These are phyloP conservation scores for Casuarina equisetifolia DNA, from an alignment of 306 rosid species.

Conservation along the genomic window DNA sequence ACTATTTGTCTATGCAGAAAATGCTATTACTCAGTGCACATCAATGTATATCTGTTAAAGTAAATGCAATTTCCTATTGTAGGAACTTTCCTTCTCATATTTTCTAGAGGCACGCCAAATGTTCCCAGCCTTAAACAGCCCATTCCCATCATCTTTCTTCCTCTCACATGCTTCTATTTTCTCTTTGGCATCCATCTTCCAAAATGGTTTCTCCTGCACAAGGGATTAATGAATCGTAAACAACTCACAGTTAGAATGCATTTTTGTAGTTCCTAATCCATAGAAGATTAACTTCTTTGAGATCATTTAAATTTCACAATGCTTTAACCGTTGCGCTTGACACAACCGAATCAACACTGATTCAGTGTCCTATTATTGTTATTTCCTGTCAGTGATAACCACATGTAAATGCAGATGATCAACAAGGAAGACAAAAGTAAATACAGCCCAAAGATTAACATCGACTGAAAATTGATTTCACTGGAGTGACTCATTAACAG, in stretches of 20 bases:
- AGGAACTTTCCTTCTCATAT: conserved; percentile 52
- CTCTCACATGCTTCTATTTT: conserved; percentile 62
- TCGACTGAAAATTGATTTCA: too few relatives aligned
- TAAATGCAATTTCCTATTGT: not conserved
- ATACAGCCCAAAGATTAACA: too few relatives aligned
- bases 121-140: conserved; percentile 48
- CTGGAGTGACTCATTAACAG: too few relatives aligned
- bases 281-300: not conserved
- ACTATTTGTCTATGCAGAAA: not conserved
- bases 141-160: conserved; percentile 61
- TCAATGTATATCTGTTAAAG: not conserved
- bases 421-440: too few relatives aligned
- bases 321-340: not conserved
- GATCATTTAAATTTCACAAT: not conserved
- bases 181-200: conserved; percentile 60
- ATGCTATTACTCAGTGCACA: not conserved
- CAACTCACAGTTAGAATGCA: too few relatives aligned
- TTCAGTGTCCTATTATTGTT: too few relatives aligned
- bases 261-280: not conserved
- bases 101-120: conserved; percentile 46
- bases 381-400: too few relatives aligned
- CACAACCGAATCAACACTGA: too few relatives aligned
- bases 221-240: conserved; percentile 2
- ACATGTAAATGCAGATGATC: too few relatives aligned
- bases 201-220: conserved; percentile 61